A percentile compares a stretch with the other conserved stretches of the same genome.
phyloP scores from a whole-genome alignment of 495 filamentous ascomycete genomes.

The Penicillium ucsense region DNA sequence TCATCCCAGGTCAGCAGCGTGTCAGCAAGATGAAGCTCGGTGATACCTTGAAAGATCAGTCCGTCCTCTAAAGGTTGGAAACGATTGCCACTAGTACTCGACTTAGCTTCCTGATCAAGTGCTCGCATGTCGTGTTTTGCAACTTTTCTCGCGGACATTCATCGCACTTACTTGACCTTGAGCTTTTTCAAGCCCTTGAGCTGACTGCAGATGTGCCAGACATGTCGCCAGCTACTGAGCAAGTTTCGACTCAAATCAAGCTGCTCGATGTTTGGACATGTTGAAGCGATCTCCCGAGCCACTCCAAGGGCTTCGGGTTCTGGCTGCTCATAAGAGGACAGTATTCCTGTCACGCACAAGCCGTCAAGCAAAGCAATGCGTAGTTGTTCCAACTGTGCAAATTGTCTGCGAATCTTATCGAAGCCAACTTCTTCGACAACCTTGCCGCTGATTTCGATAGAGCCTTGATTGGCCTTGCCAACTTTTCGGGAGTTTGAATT shows the following conservation, averaged over 20 bases:
- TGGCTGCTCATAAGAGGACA: constrained; percentile 23
- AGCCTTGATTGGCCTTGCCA: constrained; percentile 20
- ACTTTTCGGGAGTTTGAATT: constrained; percentile 3
- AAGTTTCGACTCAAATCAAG: constrained; percentile 83
- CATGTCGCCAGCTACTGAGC: constrained; percentile 53
- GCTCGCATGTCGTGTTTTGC: neutral
- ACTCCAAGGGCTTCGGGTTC: constrained; percentile 18
- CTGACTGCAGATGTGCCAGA: constrained; percentile 58
- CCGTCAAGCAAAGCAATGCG: constrained; percentile 76
- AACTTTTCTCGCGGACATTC: too few relatives aligned
- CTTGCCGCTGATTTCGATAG: constrained; percentile 71
- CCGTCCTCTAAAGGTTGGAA: constrained; percentile 43
- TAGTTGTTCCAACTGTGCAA: constrained; percentile 67
- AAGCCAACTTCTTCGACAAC: constrained; percentile 93
- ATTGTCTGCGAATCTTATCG: constrained; percentile 76
- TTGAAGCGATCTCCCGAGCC: constrained; percentile 20
- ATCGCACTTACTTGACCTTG: constrained; percentile 54
- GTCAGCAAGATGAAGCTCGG: constrained; percentile 63
- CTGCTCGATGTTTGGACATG: constrained; percentile 58
- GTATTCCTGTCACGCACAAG: constrained; percentile 43
- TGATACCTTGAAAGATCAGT: constrained; percentile 45
- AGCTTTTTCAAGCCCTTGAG: constrained; percentile 54
- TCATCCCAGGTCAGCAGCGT: constrained; percentile 66
- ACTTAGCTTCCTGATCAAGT: constrained; percentile 6
- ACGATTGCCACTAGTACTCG: constrained; percentile 59